Evolutionary conservation across 176 grass and related monocot species (phyloP).

Genomic region (Oryza longistaminata): DNA sequence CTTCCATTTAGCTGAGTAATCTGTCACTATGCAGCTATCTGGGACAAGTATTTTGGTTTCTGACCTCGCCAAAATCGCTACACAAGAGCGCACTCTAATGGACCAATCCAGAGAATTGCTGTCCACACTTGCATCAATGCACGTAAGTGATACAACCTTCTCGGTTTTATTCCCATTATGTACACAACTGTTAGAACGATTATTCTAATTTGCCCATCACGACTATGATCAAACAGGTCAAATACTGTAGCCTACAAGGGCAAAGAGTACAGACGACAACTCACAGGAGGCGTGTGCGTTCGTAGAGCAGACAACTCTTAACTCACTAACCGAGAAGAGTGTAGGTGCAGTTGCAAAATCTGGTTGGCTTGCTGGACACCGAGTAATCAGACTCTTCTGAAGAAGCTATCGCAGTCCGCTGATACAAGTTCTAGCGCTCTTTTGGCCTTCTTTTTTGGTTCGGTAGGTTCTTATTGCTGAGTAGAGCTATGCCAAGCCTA

Average conservation of each 20-base stretch:
- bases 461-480: constrained; percentile 19
- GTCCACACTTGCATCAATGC: constrained; percentile 73
- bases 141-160: constrained; percentile 54
- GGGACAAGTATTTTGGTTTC: constrained; percentile 79
- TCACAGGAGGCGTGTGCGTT: constrained; percentile 45
- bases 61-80: constrained; percentile 74
- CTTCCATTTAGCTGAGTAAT: constrained; percentile 10
- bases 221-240: constrained; percentile 64
- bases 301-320: constrained; percentile 47
- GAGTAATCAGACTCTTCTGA: not conserved
- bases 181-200: not conserved
- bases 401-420: not conserved
- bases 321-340: constrained; percentile 55
- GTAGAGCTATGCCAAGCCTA: constrained; percentile 22
- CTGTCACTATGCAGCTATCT: constrained; percentile 56
- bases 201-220: constrained; percentile 15
- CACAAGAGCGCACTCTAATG: constrained; percentile 65
- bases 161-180: not conserved
- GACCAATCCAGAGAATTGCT: constrained; percentile 88
- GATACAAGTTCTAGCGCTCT: not conserved
- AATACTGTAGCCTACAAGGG: constrained; percentile 85
- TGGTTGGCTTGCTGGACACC: constrained; percentile 34
- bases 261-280: constrained; percentile 72
- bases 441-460: constrained; percentile 9
- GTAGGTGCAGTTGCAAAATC: constrained; percentile 41